Evolutionary conservation across 805 yeast genomes (phyloP), one percentile per base, ranked within the genome.

Genomic region (Cyberlindnera bimundalis): DNA sequence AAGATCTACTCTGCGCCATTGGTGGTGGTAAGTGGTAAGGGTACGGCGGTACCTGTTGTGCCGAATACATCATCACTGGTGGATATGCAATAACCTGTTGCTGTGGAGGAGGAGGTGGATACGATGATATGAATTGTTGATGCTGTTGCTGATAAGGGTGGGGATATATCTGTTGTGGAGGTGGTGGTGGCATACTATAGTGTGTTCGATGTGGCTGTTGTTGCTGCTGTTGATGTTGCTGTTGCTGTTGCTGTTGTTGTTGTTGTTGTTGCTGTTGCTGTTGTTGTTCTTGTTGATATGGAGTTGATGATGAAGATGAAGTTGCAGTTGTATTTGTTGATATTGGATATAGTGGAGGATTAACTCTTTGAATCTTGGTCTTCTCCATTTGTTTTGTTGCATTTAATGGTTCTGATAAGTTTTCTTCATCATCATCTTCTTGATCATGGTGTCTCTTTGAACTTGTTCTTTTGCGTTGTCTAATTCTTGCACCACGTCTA

Each of bases 401-500:
- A n/a, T 7, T 15, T 7, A 19, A 19, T 13, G 18, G 13, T 8
- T 11, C 20, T 14, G 32, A 20, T 14, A 20, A 27, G 6, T n/a
- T 18, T 16, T 25, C 36, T 7, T 37, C 29, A 2, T 37, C 45
- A 13, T 37, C 33, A 12, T 37, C 37, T 13, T 33, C 39, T 15
- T 34, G 38, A 5, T 33, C 39, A n/a, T 33, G 29, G 6, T 9
- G 13, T 13, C 42, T 17, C 28, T 37, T 36, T 17, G 46, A 25
- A 3, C 42, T 12, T 5, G 42, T 25, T 34, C 59, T 48, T 49
- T 52, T 58, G 35, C 64, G 45, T 37, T 58, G 62, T 46, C 65
- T 53, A 20, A 60, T 55, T 33, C 60, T 43, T 2, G 64, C 64
- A 26, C 65, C 65, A 29, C 54, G 52, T 31, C 59, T 59, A 43